phyloP scores from a whole-genome alignment of 1,284 basidiomycete genomes.

The Peniophora sp. region DNA sequence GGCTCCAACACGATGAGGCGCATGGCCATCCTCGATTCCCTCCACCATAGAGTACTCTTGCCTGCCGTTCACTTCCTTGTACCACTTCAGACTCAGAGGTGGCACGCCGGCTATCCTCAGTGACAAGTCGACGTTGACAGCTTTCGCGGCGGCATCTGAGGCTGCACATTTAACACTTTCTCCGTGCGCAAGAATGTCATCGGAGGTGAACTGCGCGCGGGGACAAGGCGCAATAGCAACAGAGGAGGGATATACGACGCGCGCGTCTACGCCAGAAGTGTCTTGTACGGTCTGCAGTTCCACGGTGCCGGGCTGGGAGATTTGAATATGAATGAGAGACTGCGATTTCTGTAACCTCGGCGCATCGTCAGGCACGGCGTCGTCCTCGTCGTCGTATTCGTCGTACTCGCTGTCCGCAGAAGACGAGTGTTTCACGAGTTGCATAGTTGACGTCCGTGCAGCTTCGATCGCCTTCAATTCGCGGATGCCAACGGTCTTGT shows the following conservation, averaged over 20 bases:
- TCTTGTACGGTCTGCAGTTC: slow-evolving; percentile 71
- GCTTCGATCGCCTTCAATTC: slow-evolving; percentile 64
- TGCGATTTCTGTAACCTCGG: slow-evolving; percentile 60
- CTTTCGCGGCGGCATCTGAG: slow-evolving; percentile 35
- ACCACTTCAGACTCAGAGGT: slow-evolving; percentile 73
- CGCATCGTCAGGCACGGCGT: slow-evolving; percentile 22
- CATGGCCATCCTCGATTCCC: slow-evolving; percentile 64
- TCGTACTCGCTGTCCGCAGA: slow-evolving; percentile 30
- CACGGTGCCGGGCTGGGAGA: slow-evolving; percentile 66
- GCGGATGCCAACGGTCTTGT: slow-evolving; percentile 12
- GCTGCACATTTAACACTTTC: slow-evolving; percentile 55
- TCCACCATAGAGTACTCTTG: slow-evolving; percentile 71
- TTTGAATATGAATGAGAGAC: slow-evolving; percentile 61
- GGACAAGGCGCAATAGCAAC: slow-evolving; percentile 82
- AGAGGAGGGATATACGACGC: slow-evolving; percentile 59
- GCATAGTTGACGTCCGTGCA: slow-evolving; percentile 41
- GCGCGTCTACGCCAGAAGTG: slow-evolving; percentile 53
- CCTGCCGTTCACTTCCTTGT: slow-evolving; percentile 54
- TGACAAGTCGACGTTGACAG: slow-evolving; percentile 53
- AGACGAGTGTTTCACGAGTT: slow-evolving; percentile 32
- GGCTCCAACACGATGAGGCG: slow-evolving; percentile 12
- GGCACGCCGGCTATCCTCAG: slow-evolving; percentile 75
- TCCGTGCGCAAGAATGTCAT: slow-evolving; percentile 27
- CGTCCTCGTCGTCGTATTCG: slow-evolving; percentile 51
- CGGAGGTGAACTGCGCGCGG: slow-evolving; percentile 55